A percentile compares a stretch with the other conserved stretches of the same genome.
These are phyloP conservation scores for Chlamydomonas eustigma DNA, from an alignment of 139 green algal genomes.

Conservation along the genomic window DNA sequence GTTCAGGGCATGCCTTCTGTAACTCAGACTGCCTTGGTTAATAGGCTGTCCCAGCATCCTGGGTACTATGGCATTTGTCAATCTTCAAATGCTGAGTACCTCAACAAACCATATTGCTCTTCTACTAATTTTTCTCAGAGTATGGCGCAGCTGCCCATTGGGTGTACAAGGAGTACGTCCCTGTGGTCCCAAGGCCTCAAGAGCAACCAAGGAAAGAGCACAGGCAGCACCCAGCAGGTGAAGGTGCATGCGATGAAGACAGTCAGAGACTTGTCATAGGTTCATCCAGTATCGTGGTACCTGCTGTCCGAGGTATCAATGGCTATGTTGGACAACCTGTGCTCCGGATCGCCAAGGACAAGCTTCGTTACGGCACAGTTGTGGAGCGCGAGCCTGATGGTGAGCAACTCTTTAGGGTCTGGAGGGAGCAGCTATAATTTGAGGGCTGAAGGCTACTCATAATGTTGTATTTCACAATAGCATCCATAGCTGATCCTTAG, in stretches of 20 bases:
- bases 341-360: slow-evolving; percentile 17
- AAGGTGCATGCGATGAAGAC: background rate
- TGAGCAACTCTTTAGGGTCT: no score
- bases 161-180: slow-evolving; percentile 74
- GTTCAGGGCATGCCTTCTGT: no score
- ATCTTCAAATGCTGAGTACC: no score
- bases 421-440: no score
- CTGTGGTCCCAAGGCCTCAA: slow-evolving; percentile 7
- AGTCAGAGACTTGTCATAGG: background rate
- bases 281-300: background rate
- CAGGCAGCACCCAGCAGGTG: background rate
- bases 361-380: background rate
- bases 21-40: no score
- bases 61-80: no score
- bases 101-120: no score
- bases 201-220: background rate
- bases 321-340: slow-evolving; percentile 48
- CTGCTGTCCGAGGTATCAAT: background rate
- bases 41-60: no score
- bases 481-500: no score
- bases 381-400: slow-evolving; percentile 17
- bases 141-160: slow-evolving; percentile 84
- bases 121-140: no score
- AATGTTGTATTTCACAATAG: no score
- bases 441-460: no score